Conservation (phyloP, 768 basidiomycete genomes). For the Neoboletus magnificus region DNA sequence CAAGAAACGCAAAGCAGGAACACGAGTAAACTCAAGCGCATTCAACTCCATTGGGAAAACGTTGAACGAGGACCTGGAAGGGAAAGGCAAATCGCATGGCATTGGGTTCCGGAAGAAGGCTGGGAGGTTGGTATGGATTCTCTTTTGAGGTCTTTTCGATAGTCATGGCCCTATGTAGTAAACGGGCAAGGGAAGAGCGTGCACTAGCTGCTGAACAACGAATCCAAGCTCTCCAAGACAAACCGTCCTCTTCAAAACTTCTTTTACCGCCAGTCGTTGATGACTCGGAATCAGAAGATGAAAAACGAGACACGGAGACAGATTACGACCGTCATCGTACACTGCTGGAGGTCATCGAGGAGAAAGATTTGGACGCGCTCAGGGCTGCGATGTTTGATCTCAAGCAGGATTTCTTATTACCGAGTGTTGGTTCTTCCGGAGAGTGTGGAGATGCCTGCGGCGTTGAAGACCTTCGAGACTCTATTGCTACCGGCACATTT, state of each 20-base stretch:
- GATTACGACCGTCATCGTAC: constrained; percentile 49
- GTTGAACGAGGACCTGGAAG: constrained; percentile 42
- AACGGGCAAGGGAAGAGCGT: constrained; percentile 75
- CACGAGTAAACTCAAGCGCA: constrained; percentile 56
- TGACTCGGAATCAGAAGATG: constrained; percentile 37
- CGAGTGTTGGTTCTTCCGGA: constrained; percentile 6
- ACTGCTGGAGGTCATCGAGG: constrained; percentile 46
- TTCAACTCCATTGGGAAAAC: constrained; percentile 58
- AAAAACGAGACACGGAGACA: constrained; percentile 44
- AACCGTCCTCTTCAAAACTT: constrained; percentile 9
- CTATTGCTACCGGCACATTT: not conserved
- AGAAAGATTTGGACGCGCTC: constrained; percentile 42
- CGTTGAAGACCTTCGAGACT: not conserved
- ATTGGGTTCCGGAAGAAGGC: constrained; percentile 72
- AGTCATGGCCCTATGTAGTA: constrained; percentile 42
- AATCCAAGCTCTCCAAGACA: constrained; percentile 42
- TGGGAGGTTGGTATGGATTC: constrained; percentile 44
- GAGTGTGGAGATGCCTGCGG: constrained; percentile 1
- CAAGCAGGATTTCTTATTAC: constrained; percentile 50
- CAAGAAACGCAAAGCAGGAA: constrained; percentile 70
- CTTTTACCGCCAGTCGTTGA: constrained; percentile 18
- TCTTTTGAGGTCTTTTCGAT: not conserved
- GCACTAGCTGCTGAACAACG: constrained; percentile 72
- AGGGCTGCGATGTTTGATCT: constrained; percentile 44
- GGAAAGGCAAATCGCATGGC: constrained; percentile 41